phyloP scores from a whole-genome alignment of 1,284 basidiomycete genomes.

The Malassezia vespertilionis region DNA sequence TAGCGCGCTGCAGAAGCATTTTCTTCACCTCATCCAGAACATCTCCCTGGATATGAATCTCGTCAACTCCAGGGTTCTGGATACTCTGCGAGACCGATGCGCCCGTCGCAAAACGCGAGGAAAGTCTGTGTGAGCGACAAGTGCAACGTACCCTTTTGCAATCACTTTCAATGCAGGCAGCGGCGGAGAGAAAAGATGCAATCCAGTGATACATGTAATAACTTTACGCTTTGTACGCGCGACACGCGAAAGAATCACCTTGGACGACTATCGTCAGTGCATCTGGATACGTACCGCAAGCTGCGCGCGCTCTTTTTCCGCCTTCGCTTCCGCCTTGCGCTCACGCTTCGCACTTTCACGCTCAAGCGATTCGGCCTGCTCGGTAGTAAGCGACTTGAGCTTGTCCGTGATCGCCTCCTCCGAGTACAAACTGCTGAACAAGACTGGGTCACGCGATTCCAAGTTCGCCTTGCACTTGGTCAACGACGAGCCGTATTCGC shows the following conservation, averaged over 20 bases:
- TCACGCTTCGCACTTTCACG: conserved; percentile 43
- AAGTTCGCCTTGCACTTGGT: conserved; percentile 41
- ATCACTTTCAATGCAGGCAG: conserved; percentile 42
- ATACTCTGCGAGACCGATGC: conserved; percentile 43
- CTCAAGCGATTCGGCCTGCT: conserved; percentile 42
- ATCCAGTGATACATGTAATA: conserved; percentile 36
- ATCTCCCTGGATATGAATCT: conserved; percentile 46
- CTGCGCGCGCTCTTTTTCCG: conserved; percentile 34
- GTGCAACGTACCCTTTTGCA: conserved; percentile 36
- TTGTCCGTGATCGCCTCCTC: conserved; percentile 38
- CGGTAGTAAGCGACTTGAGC: conserved; percentile 35
- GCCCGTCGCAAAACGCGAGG: conserved; percentile 43
- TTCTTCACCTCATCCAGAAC: conserved; percentile 39
- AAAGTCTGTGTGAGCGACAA: conserved; percentile 22
- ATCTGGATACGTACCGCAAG: conserved; percentile 17
- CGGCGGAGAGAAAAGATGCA: conserved; percentile 43
- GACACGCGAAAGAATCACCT: conserved; percentile 37
- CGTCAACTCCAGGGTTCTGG: conserved; percentile 38
- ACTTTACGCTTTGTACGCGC: conserved; percentile 45
- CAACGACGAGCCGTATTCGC: conserved; percentile 37
- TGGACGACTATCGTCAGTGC: conserved; percentile 19
- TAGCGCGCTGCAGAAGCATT: conserved; percentile 30
- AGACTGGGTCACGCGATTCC: conserved; percentile 24
- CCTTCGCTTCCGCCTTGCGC: conserved; percentile 42
- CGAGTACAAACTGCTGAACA: conserved; percentile 32